Evolutionary conservation across 768 basidiomycete genomes (phyloP).

Genomic region (Pleurotus eryngii): DNA sequence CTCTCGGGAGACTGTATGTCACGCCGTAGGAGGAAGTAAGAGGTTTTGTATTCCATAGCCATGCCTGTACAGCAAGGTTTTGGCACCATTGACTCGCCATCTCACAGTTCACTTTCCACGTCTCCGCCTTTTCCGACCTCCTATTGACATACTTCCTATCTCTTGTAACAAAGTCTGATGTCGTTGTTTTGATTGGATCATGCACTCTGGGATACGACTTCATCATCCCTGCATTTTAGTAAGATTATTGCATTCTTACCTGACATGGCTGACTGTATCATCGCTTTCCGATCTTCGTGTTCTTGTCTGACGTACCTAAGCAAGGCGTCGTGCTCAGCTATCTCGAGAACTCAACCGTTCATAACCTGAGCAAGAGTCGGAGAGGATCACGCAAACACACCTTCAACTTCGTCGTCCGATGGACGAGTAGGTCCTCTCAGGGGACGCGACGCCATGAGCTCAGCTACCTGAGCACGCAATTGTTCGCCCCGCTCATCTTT

Average conservation of each 20-base stretch:
- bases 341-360: not conserved
- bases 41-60: not conserved
- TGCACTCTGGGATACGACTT: not conserved
- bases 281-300: not conserved
- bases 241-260: not conserved
- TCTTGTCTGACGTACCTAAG: not conserved
- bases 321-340: not conserved
- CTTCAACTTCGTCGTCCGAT: too few relatives aligned
- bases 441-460: not conserved
- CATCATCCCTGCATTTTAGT: too few relatives aligned
- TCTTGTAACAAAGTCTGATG: not conserved
- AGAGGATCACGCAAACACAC: too few relatives aligned
- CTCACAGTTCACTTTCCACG: too few relatives aligned
- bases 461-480: not conserved
- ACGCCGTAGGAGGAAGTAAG: not conserved
- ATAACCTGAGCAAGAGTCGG: too few relatives aligned
- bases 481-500: not conserved
- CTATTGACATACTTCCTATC: not conserved
- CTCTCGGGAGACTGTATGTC: slow-evolving; percentile 16
- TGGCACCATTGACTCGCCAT: not conserved
- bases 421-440: too few relatives aligned
- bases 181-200: not conserved
- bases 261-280: not conserved
- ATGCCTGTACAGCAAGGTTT: not conserved
- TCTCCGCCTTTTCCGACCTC: too few relatives aligned